phyloP scores from a whole-genome alignment of 1,284 basidiomycete species.

The Fomitopsis pinicola region DNA sequence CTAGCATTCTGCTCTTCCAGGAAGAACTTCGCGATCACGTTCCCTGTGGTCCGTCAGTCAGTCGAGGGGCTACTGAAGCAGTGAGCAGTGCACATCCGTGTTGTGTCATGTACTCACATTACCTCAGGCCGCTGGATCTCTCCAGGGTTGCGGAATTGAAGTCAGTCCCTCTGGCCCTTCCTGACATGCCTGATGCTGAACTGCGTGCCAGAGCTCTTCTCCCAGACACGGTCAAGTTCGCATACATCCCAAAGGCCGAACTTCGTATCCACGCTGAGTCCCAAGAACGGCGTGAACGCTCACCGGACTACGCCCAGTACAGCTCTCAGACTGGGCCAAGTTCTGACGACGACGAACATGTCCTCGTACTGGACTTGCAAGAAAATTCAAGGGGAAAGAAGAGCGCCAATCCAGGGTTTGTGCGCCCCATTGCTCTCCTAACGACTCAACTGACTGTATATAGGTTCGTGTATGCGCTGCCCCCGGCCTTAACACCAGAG shows the following conservation, averaged over 20 bases:
- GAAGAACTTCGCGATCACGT: slow-evolving; percentile 81
- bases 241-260: slow-evolving; percentile 71
- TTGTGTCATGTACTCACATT: slow-evolving; percentile 6
- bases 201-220: slow-evolving; percentile 58
- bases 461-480: slow-evolving; percentile 39
- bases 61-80: slow-evolving; percentile 76
- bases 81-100: slow-evolving; percentile 33
- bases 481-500: slow-evolving; percentile 50
- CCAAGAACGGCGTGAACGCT: slow-evolving; percentile 19
- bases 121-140: slow-evolving; percentile 70
- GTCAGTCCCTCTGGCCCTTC: slow-evolving; percentile 33
- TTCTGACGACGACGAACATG: slow-evolving; percentile 50
- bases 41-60: slow-evolving; percentile 69
- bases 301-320: slow-evolving; percentile 38
- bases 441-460: background rate
- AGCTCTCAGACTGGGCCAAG: slow-evolving; percentile 7
- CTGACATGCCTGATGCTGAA: background rate
- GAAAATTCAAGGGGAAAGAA: slow-evolving; percentile 49
- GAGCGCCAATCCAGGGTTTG: slow-evolving; percentile 23
- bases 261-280: slow-evolving; percentile 52
- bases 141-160: slow-evolving; percentile 82
- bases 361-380: slow-evolving; percentile 73
- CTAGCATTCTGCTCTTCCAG: slow-evolving; percentile 84
- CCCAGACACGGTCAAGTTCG: slow-evolving; percentile 79
- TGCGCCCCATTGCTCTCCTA: background rate